These are phyloP conservation scores for Monosporascus cannonballus DNA, from an alignment of 2,329 filamentous ascomycete genomes.

Conservation along the genomic window DNA sequence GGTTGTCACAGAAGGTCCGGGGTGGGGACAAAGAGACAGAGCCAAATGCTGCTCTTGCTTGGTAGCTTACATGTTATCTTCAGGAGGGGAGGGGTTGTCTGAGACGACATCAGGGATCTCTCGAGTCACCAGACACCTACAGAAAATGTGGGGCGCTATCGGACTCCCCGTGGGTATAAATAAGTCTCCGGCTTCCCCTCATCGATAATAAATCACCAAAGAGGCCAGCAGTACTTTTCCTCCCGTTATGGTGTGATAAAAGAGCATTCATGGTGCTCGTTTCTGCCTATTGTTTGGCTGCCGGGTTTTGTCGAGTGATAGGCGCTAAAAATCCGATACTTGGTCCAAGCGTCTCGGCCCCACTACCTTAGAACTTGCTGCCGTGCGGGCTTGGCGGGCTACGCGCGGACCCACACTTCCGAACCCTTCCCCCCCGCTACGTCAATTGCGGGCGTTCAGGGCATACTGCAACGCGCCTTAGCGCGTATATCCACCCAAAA, in stretches of 20 bases:
- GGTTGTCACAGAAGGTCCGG: too few relatives aligned
- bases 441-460: constrained; percentile 11
- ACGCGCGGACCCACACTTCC: neutral
- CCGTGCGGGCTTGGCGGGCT: neutral
- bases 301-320: constrained; percentile 6
- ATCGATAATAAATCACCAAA: constrained; percentile 3
- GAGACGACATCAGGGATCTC: too few relatives aligned
- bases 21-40: constrained; percentile 3
- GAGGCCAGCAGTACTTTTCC: constrained; percentile 6
- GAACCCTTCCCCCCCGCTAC: constrained; percentile 16
- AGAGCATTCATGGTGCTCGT: constrained; percentile 11
- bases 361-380: neutral
- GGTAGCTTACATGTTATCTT: too few relatives aligned
- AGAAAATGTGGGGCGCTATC: constrained; percentile 6
- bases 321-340: constrained; percentile 10
- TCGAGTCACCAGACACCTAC: neutral
- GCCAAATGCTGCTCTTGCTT: too few relatives aligned
- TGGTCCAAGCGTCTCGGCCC: constrained; percentile 10
- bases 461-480: constrained; percentile 15
- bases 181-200: constrained; percentile 19
- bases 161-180: constrained; percentile 26
- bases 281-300: constrained; percentile 8
- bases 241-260: constrained; percentile 13
- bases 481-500: constrained; percentile 19
- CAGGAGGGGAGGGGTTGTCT: too few relatives aligned